Base-by-base conservation (phyloP, 805 yeast species). In the Ogataea saltuana region DNA sequence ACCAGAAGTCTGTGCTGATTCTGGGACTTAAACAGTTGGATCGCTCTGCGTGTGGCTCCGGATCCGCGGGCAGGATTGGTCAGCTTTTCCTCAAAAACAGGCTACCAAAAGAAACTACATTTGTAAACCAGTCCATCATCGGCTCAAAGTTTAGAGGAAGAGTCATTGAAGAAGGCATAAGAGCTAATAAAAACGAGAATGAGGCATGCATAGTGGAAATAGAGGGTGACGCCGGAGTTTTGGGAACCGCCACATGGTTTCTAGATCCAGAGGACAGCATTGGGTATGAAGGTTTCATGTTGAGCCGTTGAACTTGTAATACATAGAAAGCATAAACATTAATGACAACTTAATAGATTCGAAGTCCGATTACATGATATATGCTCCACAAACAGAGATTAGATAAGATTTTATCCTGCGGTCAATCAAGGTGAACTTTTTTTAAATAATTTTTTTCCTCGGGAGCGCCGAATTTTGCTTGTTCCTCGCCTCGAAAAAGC, bases 11-110 rank as follows among this genome's bases (percentile, higher is more conserved):
- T 2, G 58, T 51, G 6, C 44, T 56, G 25, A 53, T 59, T 3
- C 41, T 59, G 33, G 64, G 60, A 15, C 17, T 41, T 11, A 58
- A 55, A 37, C 62, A 58, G 39, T 42, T 59, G 10, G 64, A 59
- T 39, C 33, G 63, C 15, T 59, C 63, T 2, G 60, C 63, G 1
- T 55, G 59, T 45, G 63, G 63, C 11, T 58, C 62, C 2, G 59
- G 60, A 10, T 58, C 63, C 2, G 60, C 61, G 5, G 63, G 62
- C 2, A 44, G 61, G 26, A 45, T 51, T 2, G 60, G 59, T 0
- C 50, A 47, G 23, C 45, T 56, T 4, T 56, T 41, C 25, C 39
- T 58, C 22, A 48, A 51, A 16, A 50, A 50, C 2, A 20, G 33
- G 18, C 21, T 55, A 4, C 13, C 36, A 1, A 21, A 20, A 2